phyloP scores from a whole-genome alignment of 352 stramenopile species.

The Pythium periplocum region DNA sequence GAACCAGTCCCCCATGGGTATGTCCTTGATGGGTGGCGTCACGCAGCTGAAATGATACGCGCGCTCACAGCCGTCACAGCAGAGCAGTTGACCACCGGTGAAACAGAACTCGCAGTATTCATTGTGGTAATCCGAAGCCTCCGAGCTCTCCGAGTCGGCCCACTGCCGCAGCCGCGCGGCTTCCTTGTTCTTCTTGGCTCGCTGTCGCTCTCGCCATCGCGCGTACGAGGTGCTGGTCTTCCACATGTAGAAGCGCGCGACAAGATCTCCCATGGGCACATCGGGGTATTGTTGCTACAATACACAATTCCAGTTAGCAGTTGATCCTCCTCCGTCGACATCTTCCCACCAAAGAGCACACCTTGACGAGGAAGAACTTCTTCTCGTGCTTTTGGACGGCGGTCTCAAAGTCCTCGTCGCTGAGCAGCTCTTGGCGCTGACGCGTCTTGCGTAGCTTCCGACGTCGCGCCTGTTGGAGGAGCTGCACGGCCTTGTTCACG shows the following conservation, averaged over 20 bases:
- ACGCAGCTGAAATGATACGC: slow-evolving; percentile 72
- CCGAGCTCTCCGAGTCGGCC: slow-evolving; percentile 29
- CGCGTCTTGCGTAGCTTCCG: slow-evolving; percentile 17
- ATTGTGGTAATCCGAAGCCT: slow-evolving; percentile 49
- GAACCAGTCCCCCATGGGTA: slow-evolving; percentile 58
- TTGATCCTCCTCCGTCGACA: no score
- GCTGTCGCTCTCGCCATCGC: slow-evolving; percentile 35
- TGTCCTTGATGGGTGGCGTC: slow-evolving; percentile 49
- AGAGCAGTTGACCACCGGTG: slow-evolving; percentile 56
- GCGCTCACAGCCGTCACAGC: slow-evolving; percentile 62
- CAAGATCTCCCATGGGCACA: slow-evolving; percentile 34
- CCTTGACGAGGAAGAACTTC: slow-evolving; percentile 55
- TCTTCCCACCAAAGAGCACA: slow-evolving; percentile 8
- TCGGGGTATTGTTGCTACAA: slow-evolving; percentile 39
- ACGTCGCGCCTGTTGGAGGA: slow-evolving; percentile 32
- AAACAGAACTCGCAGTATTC: slow-evolving; percentile 59
- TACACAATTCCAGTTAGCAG: not conserved
- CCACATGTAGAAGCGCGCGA: slow-evolving; percentile 66
- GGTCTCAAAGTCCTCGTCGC: slow-evolving; percentile 33
- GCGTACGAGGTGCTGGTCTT: slow-evolving; percentile 52
- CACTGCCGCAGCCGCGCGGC: slow-evolving; percentile 33
- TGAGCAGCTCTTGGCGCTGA: slow-evolving; percentile 22
- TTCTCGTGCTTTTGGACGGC: slow-evolving; percentile 47
- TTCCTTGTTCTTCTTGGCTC: slow-evolving; percentile 40
- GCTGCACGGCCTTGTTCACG: slow-evolving; percentile 26